Evolutionary conservation across 2,329 filamentous ascomycete genomes (phyloP).

Genomic region (Calcarisporium arbuscula): DNA sequence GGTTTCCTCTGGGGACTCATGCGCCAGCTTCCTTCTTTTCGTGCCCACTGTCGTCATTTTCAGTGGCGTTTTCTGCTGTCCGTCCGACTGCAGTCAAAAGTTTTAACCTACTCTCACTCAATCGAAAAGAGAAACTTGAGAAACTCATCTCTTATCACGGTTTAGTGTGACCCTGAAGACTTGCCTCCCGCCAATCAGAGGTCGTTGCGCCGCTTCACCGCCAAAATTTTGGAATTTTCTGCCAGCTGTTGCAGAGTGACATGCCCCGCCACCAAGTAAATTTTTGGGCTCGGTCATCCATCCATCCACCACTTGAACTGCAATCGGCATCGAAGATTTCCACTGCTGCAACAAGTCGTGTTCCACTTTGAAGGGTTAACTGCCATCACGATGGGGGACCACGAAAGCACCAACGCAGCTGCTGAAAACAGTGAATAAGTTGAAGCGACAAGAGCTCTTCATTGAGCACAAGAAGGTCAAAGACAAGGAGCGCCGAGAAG

Average conservation of each 20-base stretch:
- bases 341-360: no score
- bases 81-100: not conserved
- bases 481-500: constrained; percentile 68
- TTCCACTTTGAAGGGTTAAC: constrained; percentile 3
- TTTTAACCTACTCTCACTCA: no score
- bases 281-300: constrained; percentile 2
- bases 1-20: constrained; percentile 42
- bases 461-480: constrained; percentile 72
- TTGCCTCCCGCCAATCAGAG: constrained; percentile 17
- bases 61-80: not conserved
- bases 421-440: constrained; percentile 63
- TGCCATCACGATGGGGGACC: constrained; percentile 23
- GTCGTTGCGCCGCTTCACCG: constrained; percentile 21
- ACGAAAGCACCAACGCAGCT: constrained; percentile 28
- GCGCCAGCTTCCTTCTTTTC: constrained; percentile 54
- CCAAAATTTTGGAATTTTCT: constrained; percentile 32
- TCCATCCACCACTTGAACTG: no score
- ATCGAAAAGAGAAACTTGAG: no score
- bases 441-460: constrained; percentile 70
- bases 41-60: constrained; percentile 42
- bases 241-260: constrained; percentile 13
- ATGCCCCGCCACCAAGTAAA: constrained; percentile 14
- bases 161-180: no score
- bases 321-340: no score
- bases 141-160: no score